phyloP scores from a whole-genome alignment of 139 green algal species.

The Closterium sp. region DNA sequence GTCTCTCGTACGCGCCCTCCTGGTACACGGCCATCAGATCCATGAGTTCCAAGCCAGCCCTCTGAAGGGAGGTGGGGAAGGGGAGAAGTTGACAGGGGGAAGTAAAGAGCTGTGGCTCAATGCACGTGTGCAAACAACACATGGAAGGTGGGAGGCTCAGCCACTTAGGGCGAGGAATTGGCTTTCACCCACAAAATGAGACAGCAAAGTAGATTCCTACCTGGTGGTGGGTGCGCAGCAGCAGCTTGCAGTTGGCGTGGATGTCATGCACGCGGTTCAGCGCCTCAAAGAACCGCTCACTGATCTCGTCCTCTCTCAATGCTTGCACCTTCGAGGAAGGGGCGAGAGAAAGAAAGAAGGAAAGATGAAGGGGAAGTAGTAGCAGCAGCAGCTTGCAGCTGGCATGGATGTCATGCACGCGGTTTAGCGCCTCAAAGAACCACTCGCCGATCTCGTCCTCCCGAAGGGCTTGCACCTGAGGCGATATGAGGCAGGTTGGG shows the following conservation, averaged over 20 bases:
- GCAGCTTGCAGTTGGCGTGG: conserved; percentile 86
- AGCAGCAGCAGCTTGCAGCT: conserved; percentile 85
- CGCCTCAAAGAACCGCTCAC: conserved; percentile 81
- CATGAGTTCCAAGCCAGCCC: conserved; percentile 96
- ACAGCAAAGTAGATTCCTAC: no score
- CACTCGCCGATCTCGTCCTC: conserved; percentile 58
- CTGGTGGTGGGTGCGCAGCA: conserved; percentile 82
- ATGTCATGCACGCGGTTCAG: conserved; percentile 82
- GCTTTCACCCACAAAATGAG: no score
- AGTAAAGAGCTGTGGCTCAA: not conserved
- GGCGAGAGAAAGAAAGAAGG: no score
- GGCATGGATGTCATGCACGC: conserved; percentile 84
- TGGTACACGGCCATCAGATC: conserved; percentile 91
- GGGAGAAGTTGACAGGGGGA: not conserved
- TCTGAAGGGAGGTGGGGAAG: conserved; percentile 58
- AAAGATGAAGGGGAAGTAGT: no score
- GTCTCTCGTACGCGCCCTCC: conserved; percentile 84
- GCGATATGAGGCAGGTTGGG: no score
- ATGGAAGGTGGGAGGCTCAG: no score
- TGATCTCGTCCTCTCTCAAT: conserved; percentile 57
- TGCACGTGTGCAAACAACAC: no score
- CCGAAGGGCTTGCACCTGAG: conserved; percentile 30
- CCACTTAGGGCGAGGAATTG: no score
- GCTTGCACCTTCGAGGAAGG: conserved; percentile 3
- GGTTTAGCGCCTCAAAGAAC: conserved; percentile 85